Evolutionary conservation across 2,329 filamentous ascomycete genomes (phyloP), one percentile per base, ranked within the genome.

Genomic region (Simplicillium aogashimaense): DNA sequence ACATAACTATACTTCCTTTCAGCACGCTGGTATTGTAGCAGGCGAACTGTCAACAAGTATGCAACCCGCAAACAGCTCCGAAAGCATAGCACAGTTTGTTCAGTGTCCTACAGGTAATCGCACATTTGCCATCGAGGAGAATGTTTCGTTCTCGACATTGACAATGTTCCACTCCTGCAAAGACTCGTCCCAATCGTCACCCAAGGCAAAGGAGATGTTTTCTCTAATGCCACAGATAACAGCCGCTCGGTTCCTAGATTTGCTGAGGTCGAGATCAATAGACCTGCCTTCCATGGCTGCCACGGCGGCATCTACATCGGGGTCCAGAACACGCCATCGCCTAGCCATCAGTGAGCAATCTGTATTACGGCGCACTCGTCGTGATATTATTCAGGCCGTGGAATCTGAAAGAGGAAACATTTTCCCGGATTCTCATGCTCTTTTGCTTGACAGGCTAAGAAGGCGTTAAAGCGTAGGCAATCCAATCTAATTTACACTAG

Each of bases 41-140:
- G 15, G 15, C 15, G 30, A 32, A 32, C 15, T 32, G 13, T 30
- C 36, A 12, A 13, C 29, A 17, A n/a, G 8, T n/a, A 38, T 38
- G 36, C 36, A 38, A 30, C n/a, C 31, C 14, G 36, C 36, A 10
- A 32, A 38, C 29, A 30, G 25, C 14, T 38, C 36, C 8, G n/a
- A 38, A 14, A 17, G 14, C 14, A 38, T 38, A 11, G 12, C 13
- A 25, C 12, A 15, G 11, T 14, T 30, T 8, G 29, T 38, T 3
- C 13, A 14, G 13, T 38, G 36, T 38, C 36, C 36, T 8, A 38
- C 36, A 16, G 36, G 36, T 9, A 38, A 38, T 12, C 13, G 30
- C 15, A n/a, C 30, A 13, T 32, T 32, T 15, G 5, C 30, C 30
- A 32, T 7, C 30, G 6, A 32, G 12, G 30, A 32, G 13, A 32